These are phyloP conservation scores for Fusarium brevicatenulatum DNA, from an alignment of 2,329 filamentous ascomycete species.

Conservation along the genomic window DNA sequence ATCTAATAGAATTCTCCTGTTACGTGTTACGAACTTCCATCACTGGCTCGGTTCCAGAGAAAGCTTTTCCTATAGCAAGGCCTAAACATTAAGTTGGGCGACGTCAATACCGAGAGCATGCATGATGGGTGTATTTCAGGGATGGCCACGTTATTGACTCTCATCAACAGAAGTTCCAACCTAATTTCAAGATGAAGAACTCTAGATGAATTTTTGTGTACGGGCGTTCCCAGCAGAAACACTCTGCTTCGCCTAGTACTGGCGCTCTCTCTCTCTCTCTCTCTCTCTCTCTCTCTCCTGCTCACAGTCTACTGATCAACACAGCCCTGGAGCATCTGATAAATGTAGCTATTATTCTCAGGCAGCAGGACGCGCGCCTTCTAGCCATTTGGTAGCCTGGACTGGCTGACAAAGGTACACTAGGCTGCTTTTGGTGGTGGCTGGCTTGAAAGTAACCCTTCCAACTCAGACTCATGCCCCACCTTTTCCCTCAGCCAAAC, in stretches of 20 bases:
- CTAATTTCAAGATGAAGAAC: not conserved
- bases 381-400: constrained; percentile 31
- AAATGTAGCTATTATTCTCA: constrained; percentile 1
- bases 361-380: constrained; percentile 36
- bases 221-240: not conserved
- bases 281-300: not conserved
- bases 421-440: constrained; percentile 20
- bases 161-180: not conserved
- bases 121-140: not conserved
- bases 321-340: not conserved
- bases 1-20: not conserved
- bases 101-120: not conserved
- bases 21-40: not conserved
- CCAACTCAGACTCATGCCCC: constrained; percentile 26
- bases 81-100: not conserved
- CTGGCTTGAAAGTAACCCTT: constrained; percentile 5
- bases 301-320: not conserved
- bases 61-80: not conserved
- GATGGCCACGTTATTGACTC: not conserved
- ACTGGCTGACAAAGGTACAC: constrained; percentile 24
- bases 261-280: not conserved
- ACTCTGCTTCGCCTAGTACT: not conserved
- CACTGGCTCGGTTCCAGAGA: not conserved
- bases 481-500: constrained; percentile 28
- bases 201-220: not conserved